Evolutionary conservation across 169 alveolate species (phyloP), one percentile per base, ranked within the genome.

Genomic region (Plasmodium gaboni): DNA sequence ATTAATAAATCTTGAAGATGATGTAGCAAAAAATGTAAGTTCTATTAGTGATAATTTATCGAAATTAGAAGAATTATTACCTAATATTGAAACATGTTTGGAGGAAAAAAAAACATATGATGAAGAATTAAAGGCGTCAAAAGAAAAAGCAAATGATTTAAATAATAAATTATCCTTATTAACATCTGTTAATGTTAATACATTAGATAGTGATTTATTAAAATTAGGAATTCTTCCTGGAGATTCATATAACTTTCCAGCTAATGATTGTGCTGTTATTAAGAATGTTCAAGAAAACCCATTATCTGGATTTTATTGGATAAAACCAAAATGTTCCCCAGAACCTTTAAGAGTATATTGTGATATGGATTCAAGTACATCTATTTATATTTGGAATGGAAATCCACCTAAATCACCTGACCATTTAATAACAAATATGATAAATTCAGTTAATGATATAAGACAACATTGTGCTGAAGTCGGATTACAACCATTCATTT

Each of bases 261-360:
- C 98, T 19, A 95, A 92, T 57, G 98, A 96, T 76, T 96, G 98
- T 88, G 94, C 94, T 83, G 74, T 92, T 59, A 95, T 96, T 60
- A 83, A 68, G 59, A 83, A 83, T 83, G 10, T 50, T 50, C 83
- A 83, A 83, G 91, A 83, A 44, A 70, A 26, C 13, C 74, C 85
- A 4, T 50, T 93, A 26, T 96, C 98, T 9, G 98, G 98, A 53
- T 96, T 96, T 91, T 96, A 96, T 88, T 96, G 98, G 98, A 94
- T 96, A 48, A 93, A 91, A 71, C 98, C 98, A 7, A 86, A 93
- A 59, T 96, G 98, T 69, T 80, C 98, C 9, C 89, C 95, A 24
- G 96, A 93, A 46, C 97, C 98, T 9, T 64, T 96, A 64, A 83
- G 98, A 32, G 98, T 93, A 48, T 96, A 95, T 93, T 96, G 98